Evolutionary conservation across 2,329 filamentous ascomycete genomes (phyloP).

Genomic region (Huntiella savannae): DNA sequence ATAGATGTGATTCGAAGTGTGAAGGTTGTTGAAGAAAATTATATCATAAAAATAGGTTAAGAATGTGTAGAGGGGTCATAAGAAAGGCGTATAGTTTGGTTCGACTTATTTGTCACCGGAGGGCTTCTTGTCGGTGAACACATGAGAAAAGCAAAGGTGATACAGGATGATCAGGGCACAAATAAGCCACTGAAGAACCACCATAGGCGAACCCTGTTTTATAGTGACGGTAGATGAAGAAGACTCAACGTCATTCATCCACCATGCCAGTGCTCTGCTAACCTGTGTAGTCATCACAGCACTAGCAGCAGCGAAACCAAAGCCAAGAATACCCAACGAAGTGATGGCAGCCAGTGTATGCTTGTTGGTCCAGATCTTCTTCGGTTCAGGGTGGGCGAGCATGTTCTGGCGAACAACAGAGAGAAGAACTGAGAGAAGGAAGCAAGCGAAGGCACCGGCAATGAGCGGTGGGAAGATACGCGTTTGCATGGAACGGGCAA

Average conservation of each 20-base stretch:
- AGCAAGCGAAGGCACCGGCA: conserved; percentile 8
- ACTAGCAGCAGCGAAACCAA: conserved; percentile 9
- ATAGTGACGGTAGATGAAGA: conserved; percentile 2
- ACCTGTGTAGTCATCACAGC: conserved; percentile 11
- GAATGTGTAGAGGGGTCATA: not conserved
- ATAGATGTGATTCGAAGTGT: not conserved
- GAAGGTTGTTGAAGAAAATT: not conserved
- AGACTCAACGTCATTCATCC: conserved; percentile 8
- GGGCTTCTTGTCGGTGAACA: conserved; percentile 9
- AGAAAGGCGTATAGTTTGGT: not conserved
- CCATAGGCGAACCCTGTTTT: conserved; percentile 4
- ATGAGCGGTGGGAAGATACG: conserved; percentile 11
- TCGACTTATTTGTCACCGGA: too few relatives aligned
- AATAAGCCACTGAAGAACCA: conserved; percentile 11
- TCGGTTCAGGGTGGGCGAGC: conserved; percentile 7
- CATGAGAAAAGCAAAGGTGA: conserved; percentile 9
- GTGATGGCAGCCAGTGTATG: conserved; percentile 8
- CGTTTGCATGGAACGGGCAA: conserved; percentile 10
- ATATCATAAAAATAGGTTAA: too few relatives aligned
- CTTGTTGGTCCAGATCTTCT: conserved; percentile 5
- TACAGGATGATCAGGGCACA: conserved; percentile 10
- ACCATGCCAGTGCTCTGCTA: conserved; percentile 8
- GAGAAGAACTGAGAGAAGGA: conserved; percentile 9
- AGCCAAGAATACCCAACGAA: conserved; percentile 7
- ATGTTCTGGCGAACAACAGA: conserved; percentile 10